Conservation (phyloP, 805 yeast genomes). For the Saccharomycopsis olivae region DNA sequence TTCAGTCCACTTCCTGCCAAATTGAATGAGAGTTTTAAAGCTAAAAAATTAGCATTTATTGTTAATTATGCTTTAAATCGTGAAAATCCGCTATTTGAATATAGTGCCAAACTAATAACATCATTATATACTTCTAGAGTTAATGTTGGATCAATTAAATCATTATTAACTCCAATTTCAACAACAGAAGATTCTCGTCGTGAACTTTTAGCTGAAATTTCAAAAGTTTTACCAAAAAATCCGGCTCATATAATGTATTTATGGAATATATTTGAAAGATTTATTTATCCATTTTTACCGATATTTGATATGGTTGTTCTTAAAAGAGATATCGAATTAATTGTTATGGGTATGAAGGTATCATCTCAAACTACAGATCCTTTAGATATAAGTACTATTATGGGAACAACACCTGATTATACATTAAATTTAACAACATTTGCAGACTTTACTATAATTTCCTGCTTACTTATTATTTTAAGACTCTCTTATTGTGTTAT, state of each 20-base stretch:
- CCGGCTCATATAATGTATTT: slow-evolving; percentile 1
- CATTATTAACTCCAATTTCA: not conserved
- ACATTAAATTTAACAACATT: not conserved
- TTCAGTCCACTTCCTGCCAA: slow-evolving; percentile 6
- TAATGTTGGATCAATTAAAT: no score
- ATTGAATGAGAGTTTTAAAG: slow-evolving; percentile 12
- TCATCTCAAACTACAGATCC: not conserved
- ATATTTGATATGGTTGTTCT: slow-evolving; percentile 7
- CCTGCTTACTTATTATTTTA: slow-evolving; percentile 8
- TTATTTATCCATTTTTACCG: slow-evolving; percentile 15
- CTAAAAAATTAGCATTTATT: slow-evolving; percentile 1
- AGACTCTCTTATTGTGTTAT: slow-evolving; percentile 6
- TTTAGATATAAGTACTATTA: no score
- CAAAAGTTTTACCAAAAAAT: slow-evolving; percentile 5
- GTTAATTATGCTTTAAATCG: not conserved
- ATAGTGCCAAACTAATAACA: slow-evolving; percentile 1
- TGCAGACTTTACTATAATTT: slow-evolving; percentile 8
- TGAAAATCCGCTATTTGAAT: not conserved
- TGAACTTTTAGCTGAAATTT: slow-evolving; percentile 3
- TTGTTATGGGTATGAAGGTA: slow-evolving; percentile 10
- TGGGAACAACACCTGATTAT: not conserved
- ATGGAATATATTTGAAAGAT: slow-evolving; percentile 12
- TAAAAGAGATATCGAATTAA: slow-evolving; percentile 14
- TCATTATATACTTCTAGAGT: not conserved
- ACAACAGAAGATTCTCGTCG: not conserved